Evolutionary conservation across 495 filamentous ascomycete species (phyloP).

Genomic region (Trichoderma asperelloides): DNA sequence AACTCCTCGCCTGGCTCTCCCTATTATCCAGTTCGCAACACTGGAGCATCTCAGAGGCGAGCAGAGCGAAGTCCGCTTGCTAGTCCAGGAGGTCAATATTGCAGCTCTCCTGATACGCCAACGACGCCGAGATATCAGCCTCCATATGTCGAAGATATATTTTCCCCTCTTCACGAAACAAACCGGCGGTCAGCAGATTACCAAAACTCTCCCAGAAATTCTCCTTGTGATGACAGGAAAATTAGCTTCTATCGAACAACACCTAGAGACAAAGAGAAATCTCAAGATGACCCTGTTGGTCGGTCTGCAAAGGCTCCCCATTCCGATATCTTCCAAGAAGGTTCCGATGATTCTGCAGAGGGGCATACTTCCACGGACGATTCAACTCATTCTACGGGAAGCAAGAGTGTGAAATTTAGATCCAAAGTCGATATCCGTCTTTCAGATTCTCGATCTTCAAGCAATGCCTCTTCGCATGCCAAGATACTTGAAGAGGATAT

Average conservation of each 20-base stretch:
- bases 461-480: not conserved
- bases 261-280: not conserved
- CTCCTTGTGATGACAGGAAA: no score
- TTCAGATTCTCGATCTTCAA: not conserved
- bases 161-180: not conserved
- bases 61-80: not conserved
- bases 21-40: not conserved
- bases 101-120: not conserved
- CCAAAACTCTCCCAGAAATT: not conserved
- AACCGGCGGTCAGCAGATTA: not conserved
- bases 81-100: not conserved
- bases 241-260: not conserved
- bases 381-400: not conserved
- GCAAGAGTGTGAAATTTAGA: slow-evolving; percentile 6
- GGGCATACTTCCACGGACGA: not conserved
- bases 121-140: not conserved
- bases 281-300: not conserved
- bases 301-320: not conserved
- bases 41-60: not conserved
- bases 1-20: not conserved
- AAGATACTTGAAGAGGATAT: not conserved
- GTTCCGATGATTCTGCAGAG: not conserved
- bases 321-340: not conserved
- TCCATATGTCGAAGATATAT: not conserved
- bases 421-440: not conserved